Evolutionary conservation across 1,284 basidiomycete genomes (phyloP), one percentile per base, ranked within the genome.

Genomic region (Leccinum angustisporum): DNA sequence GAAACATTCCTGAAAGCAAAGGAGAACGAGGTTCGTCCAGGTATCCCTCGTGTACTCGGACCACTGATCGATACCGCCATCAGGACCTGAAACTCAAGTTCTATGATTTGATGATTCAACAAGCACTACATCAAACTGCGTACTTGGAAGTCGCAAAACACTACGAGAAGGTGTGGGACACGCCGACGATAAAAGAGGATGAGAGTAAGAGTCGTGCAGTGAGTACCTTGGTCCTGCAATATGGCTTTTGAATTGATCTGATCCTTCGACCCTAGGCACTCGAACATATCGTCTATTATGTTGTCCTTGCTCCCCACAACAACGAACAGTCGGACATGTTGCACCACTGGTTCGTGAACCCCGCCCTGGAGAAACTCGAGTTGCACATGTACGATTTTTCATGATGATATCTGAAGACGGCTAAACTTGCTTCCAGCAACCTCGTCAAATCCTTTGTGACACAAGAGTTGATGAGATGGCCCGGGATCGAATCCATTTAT

Each of bases 321-420:
- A 98, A 99, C 75, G 97, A 99, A 77, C 97, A 99, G 77, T 94
- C 89, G 14, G 96, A 99, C 75, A 94, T 99, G 87, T 81, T 99
- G 59, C 90, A 98, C 70, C 90, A 95, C 69, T 81, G 97, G 31
- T 94, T 87, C 71, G 80, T 81, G 61, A 86, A 97, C 76, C 82
- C 92, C 56, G 89, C 88, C 43, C 77, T 98, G 52, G 79, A 85
- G 63, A 92, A 91, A 71, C 83, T 97, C 50, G 89, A 94, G 59
- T 83, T 95, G 58, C 92, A 97, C 72, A 90, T 90, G 95, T 97
- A 70, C 67, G 94, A 79, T 6, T 18, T 5, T 54, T 36, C 18
- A 33, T 51, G 55, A 40, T 62, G n/a, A 54, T 55, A 11, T 11
- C n/a, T n/a, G 48, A 50, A 61, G 25, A 25, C 6, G 46, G 30